These are phyloP conservation scores for Pterocarpus santalinus DNA, from an alignment of 306 rosid species.

Conservation along the genomic window DNA sequence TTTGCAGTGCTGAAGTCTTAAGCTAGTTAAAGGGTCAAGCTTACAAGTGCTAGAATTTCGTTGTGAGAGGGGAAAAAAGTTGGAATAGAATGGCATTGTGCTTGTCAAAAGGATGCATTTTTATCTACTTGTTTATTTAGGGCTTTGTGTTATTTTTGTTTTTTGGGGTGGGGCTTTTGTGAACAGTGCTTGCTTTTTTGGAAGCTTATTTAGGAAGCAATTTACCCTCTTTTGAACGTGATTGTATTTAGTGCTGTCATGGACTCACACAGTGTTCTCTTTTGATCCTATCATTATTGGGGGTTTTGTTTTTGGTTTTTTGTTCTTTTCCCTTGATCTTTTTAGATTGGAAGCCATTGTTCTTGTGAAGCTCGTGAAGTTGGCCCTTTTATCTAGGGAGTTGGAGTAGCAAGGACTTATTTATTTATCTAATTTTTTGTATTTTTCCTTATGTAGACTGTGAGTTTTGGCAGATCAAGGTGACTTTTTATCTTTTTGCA, in stretches of 20 bases:
- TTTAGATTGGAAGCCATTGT: conserved; percentile 37
- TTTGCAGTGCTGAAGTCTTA: conserved; percentile 27
- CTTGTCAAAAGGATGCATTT: conserved; percentile 60
- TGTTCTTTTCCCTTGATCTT: not conserved
- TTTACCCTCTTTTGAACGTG: conserved; percentile 73
- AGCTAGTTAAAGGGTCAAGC: conserved; percentile 36
- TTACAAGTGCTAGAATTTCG: conserved; percentile 36
- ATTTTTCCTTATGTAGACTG: not conserved
- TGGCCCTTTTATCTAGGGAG: conserved; percentile 41
- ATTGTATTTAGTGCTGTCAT: conserved; percentile 63
- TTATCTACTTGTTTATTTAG: conserved; percentile 39
- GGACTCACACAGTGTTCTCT: conserved; percentile 50
- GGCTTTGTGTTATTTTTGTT: conserved; percentile 44
- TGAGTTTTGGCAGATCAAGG: conserved; percentile 55
- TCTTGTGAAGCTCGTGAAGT: conserved; percentile 55
- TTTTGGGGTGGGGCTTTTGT: conserved; percentile 46
- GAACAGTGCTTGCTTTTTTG: conserved; percentile 58
- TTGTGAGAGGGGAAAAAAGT: conserved; percentile 52
- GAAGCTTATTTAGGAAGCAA: conserved; percentile 91
- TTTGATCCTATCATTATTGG: conserved; percentile 44
- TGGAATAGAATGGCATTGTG: conserved; percentile 51
- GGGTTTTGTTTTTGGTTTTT: conserved; percentile 1
- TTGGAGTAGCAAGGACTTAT: conserved; percentile 43
- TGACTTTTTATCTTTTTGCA: not conserved
- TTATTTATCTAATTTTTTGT: conserved; percentile 38